Percentiles rank a stretch among this genome's conserved stretches.
Conservation (phyloP, 495 filamentous ascomycete species). For the Chlorociboria aeruginascens region DNA sequence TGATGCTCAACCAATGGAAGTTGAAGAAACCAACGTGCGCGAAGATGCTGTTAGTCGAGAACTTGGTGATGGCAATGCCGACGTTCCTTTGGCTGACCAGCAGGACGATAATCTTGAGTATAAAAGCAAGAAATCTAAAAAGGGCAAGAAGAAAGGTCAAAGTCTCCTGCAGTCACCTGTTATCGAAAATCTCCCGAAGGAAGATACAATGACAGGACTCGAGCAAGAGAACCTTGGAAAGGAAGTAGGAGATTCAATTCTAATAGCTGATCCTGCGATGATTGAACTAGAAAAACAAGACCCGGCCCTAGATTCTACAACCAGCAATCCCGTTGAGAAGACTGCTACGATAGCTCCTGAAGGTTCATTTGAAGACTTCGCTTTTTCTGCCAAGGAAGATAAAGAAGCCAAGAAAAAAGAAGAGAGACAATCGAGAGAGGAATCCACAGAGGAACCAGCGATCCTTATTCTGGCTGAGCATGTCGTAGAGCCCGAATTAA, state of each 20-base stretch:
- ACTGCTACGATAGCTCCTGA: background rate
- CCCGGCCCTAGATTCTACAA: too few relatives aligned
- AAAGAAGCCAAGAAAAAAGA: slow-evolving; percentile 18
- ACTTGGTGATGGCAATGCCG: background rate
- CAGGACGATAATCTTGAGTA: background rate
- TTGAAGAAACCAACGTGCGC: background rate
- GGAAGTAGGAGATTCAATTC: too few relatives aligned
- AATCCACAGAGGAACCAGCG: slow-evolving; percentile 3
- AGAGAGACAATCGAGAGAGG: background rate
- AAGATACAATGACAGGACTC: slow-evolving; percentile 9
- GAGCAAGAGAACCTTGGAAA: background rate
- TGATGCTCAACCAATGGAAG: slow-evolving; percentile 22
- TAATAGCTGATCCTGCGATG: background rate
- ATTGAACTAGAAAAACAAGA: background rate
- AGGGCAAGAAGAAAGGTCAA: slow-evolving; percentile 20
- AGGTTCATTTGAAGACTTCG: slow-evolving; percentile 14
- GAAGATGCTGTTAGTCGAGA: background rate
- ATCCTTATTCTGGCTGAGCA: slow-evolving; percentile 5
- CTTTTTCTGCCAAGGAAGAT: slow-evolving; percentile 16
- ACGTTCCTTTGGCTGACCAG: background rate
- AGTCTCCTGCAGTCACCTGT: slow-evolving; percentile 5
- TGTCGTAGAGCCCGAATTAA: background rate
- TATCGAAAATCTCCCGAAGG: background rate
- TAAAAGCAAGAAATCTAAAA: slow-evolving; percentile 17
- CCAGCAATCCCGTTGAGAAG: too few relatives aligned